These are phyloP conservation scores for Penicillium sp. DNA, from an alignment of 2,329 filamentous ascomycete genomes.

Conservation along the genomic window DNA sequence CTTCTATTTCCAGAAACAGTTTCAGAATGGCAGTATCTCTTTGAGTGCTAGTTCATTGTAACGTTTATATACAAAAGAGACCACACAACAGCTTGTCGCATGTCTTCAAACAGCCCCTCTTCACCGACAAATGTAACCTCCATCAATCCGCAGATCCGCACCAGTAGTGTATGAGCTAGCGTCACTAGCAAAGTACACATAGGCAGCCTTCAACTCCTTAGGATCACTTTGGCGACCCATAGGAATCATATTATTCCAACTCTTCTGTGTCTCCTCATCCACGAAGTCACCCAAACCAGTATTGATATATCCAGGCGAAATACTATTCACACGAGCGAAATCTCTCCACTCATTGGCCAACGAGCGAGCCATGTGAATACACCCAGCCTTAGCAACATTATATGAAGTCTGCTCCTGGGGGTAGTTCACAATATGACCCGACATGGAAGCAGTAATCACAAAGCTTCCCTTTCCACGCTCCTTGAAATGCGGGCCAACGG, in stretches of 20 bases:
- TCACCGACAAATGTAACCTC: conserved; percentile 35
- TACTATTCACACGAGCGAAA: conserved; percentile 60
- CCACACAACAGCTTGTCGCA: neutral
- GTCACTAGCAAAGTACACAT: conserved; percentile 42
- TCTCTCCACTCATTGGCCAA: conserved; percentile 62
- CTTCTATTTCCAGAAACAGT: neutral
- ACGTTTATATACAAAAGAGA: neutral
- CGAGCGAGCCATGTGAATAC: conserved; percentile 55
- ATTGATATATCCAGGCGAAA: conserved; percentile 61
- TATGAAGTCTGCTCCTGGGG: conserved; percentile 58
- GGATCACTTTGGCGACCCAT: conserved; percentile 54
- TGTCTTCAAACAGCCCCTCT: neutral
- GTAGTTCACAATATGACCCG: conserved; percentile 47
- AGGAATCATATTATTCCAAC: conserved; percentile 54
- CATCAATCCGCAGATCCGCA: conserved; percentile 42
- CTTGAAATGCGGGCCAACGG: conserved; percentile 69
- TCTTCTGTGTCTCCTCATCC: conserved; percentile 47
- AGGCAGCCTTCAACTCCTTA: conserved; percentile 56
- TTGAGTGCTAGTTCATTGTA: neutral
- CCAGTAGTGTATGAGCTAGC: conserved; percentile 45
- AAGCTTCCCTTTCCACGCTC: conserved; percentile 56
- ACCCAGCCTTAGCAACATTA: conserved; percentile 59
- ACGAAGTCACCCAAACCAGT: conserved; percentile 60
- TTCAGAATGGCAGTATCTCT: too few relatives aligned
- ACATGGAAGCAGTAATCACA: conserved; percentile 58